Conservation (phyloP, 2,329 filamentous ascomycete genomes). For the Achaetomium macrosporum region DNA sequence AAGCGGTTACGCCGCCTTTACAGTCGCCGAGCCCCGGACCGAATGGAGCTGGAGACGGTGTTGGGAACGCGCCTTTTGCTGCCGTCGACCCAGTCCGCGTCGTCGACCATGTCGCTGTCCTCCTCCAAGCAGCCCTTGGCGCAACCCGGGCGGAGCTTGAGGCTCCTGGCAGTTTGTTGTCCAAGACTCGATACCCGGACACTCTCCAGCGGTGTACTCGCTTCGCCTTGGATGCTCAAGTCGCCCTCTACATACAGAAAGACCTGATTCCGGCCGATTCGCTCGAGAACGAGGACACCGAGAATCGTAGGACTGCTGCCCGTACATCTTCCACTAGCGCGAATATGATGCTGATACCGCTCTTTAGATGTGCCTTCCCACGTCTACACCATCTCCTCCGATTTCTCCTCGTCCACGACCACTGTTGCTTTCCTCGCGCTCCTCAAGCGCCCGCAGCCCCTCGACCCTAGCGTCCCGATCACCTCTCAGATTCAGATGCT, state of each 20-base stretch:
- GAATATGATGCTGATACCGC: conserved; percentile 25
- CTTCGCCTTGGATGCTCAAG: conserved; percentile 83
- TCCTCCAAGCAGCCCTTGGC: conserved; percentile 68
- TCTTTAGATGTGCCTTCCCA: conserved; percentile 41
- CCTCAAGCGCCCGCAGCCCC: conserved; percentile 80
- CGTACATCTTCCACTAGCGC: not conserved
- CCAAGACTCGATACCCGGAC: conserved; percentile 63
- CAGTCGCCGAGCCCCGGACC: conserved; percentile 38
- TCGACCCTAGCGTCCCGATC: conserved; percentile 77
- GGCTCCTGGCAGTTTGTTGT: conserved; percentile 74
- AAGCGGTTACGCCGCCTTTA: conserved; percentile 30
- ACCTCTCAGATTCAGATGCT: conserved; percentile 87
- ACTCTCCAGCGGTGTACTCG: conserved; percentile 82
- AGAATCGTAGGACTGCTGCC: conserved; percentile 35
- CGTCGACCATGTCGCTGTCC: conserved; percentile 64
- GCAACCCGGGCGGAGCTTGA: conserved; percentile 74
- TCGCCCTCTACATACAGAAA: conserved; percentile 87
- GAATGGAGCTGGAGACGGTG: conserved; percentile 44
- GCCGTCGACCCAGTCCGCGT: conserved; percentile 62
- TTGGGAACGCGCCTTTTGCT: conserved; percentile 41
- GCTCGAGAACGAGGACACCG: conserved; percentile 43
- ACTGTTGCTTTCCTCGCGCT: conserved; percentile 83
- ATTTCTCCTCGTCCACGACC: conserved; percentile 73
- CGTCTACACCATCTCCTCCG: conserved; percentile 72
- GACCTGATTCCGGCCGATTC: conserved; percentile 55